phyloP scores from a whole-genome alignment of 2,329 filamentous ascomycete genomes.

The Blumeria graminis region DNA sequence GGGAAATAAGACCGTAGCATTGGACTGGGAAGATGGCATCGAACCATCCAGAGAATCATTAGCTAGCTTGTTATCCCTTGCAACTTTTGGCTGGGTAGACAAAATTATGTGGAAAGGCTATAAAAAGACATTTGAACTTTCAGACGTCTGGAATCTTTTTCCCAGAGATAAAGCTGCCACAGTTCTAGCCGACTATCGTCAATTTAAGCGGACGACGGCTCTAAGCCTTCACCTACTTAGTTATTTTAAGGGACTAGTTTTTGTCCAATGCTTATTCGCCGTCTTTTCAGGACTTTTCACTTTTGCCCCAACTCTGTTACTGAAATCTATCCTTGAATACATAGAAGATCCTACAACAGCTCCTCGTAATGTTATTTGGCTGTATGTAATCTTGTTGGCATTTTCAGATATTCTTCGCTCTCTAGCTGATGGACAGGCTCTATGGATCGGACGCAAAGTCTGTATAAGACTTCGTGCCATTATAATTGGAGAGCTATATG shows the following conservation, averaged over 20 bases:
- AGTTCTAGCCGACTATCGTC: constrained; percentile 62
- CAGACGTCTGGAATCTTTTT: constrained; percentile 77
- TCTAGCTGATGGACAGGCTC: constrained; percentile 57
- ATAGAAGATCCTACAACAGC: constrained; percentile 60
- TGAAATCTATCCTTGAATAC: constrained; percentile 81
- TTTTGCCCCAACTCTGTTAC: constrained; percentile 72
- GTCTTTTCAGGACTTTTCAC: constrained; percentile 59
- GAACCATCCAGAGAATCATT: constrained; percentile 69
- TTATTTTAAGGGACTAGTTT: constrained; percentile 56
- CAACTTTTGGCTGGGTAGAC: constrained; percentile 81
- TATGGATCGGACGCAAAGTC: constrained; percentile 86
- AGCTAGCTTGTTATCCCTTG: constrained; percentile 69
- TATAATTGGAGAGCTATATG: constrained; percentile 91
- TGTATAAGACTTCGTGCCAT: constrained; percentile 85
- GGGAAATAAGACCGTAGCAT: constrained; percentile 68
- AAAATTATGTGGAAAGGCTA: constrained; percentile 74
- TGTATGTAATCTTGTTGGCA: constrained; percentile 80
- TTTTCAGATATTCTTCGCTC: constrained; percentile 62
- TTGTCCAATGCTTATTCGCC: constrained; percentile 62
- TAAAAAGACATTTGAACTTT: constrained; percentile 57
- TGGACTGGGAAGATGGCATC: constrained; percentile 76
- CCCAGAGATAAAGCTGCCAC: constrained; percentile 68
- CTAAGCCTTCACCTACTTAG: constrained; percentile 60
- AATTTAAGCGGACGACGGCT: constrained; percentile 56
- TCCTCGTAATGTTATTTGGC: constrained; percentile 75